Conservation (phyloP, 805 yeast genomes). For the Grigorovia humatica region DNA sequence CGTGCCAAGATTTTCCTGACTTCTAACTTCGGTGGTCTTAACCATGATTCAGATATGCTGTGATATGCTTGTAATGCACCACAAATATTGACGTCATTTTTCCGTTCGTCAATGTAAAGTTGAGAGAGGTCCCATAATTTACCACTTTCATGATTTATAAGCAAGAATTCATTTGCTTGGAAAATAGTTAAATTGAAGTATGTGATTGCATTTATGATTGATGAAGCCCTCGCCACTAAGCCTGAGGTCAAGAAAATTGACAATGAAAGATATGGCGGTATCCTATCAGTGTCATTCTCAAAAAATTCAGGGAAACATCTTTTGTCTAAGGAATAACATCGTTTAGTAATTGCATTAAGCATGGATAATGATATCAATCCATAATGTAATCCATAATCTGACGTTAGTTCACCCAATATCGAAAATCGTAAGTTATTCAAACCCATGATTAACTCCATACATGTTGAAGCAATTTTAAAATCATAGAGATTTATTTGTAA, state of each 20-base stretch:
- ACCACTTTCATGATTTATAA: background rate
- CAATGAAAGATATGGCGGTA: constrained; percentile 15
- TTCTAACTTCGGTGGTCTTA: constrained; percentile 3
- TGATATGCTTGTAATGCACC: constrained; percentile 4
- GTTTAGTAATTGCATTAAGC: constrained; percentile 7
- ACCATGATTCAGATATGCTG: constrained; percentile 6
- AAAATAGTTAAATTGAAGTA: constrained; percentile 5
- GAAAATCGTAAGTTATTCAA: constrained; percentile 11
- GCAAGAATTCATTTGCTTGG: constrained; percentile 1
- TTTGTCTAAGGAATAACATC: constrained; percentile 12
- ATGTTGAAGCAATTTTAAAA: constrained; percentile 1
- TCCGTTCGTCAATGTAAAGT: constrained; percentile 2
- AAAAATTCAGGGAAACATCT: constrained; percentile 11
- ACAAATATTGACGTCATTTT: background rate
- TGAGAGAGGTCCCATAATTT: constrained; percentile 6
- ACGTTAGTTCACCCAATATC: constrained; percentile 6
- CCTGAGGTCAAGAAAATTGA: background rate
- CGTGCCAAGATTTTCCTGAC: constrained; percentile 4
- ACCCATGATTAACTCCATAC: constrained; percentile 5
- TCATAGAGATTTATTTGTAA: background rate
- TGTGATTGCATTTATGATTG: constrained; percentile 2
- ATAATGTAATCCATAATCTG: background rate
- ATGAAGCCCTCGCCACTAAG: constrained; percentile 6
- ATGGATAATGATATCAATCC: constrained; percentile 11
- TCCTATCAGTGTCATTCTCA: background rate